Evolutionary conservation across 2,329 filamentous ascomycete species (phyloP).

Genomic region (Lachnellula occidentalis): DNA sequence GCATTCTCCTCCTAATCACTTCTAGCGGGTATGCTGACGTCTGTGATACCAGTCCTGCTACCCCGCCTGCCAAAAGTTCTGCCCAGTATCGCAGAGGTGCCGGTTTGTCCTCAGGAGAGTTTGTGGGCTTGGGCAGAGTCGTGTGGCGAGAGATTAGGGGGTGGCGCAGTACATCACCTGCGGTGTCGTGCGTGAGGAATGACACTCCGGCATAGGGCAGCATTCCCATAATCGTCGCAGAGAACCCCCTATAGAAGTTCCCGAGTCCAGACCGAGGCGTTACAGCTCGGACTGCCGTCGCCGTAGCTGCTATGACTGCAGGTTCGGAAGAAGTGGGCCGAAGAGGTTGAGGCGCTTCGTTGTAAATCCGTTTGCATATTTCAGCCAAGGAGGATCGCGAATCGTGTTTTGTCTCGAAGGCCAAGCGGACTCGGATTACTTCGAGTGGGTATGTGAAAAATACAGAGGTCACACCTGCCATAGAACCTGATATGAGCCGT

Average conservation of each 20-base stretch:
- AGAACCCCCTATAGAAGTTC: constrained; percentile 96
- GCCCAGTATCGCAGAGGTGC: constrained; percentile 78
- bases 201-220: constrained; percentile 93
- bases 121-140: constrained; percentile 59
- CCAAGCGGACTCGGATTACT: constrained; percentile 83
- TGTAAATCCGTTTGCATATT: constrained; percentile 83
- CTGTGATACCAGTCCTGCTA: constrained; percentile 85
- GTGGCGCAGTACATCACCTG: constrained; percentile 75
- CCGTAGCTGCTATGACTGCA: constrained; percentile 34
- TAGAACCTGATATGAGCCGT: constrained; percentile 65
- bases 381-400: constrained; percentile 63
- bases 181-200: constrained; percentile 90
- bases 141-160: constrained; percentile 66
- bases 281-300: constrained; percentile 43
- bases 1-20: constrained; percentile 88
- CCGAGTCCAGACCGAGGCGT: constrained; percentile 63
- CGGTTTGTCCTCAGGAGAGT: constrained; percentile 53
- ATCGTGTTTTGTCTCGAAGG: constrained; percentile 83
- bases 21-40: constrained; percentile 91
- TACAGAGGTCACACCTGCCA: constrained; percentile 83
- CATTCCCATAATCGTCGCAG: constrained; percentile 88
- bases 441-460: constrained; percentile 96
- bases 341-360: constrained; percentile 52
- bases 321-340: constrained; percentile 38
- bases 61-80: constrained; percentile 75